Base-by-base conservation (phyloP, 2,329 filamentous ascomycete genomes). In the Trichoderma sp. region DNA sequence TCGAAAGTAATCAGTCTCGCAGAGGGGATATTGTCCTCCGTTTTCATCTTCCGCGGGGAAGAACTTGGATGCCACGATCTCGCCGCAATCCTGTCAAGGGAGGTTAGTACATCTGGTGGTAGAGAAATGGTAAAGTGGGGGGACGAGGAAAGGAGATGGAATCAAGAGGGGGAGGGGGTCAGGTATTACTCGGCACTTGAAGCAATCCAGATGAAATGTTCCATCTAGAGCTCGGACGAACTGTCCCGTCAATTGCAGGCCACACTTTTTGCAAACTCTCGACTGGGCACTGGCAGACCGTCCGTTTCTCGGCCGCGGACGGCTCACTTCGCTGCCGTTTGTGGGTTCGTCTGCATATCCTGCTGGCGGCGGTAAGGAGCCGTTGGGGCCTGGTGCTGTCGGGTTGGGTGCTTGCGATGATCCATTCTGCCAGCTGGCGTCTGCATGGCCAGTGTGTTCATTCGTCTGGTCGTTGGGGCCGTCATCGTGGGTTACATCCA, bases 51-150 rank as follows among this genome's bases (percentile, higher is more conserved):
- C 95, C 8, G 97, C 94, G 1, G 97, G 97, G 85, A 99, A 99
- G 89, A 99, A 99, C 82, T 99, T 99, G 71, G 96, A 98, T 59
- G 97, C 97, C 50, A 99, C 97, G 76, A 98, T 97, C 84, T 98
- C 93, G 79, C 94, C 95, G 82, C 97, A 99, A 83, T 99, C 97
- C 96, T 98, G 83, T 33, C 18, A 38, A 60, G 53, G 8, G 66
- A 65, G 35, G 75, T 80, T 64, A 80, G 78, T 35, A 69, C 68
- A 64, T 45, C 45, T 59, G 38, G 50, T 24, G 59, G 60, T 62
- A 63, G 24, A 24, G 60, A 73, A 16, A n/a, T 56, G 60, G 41
- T 56, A 56, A 63, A 59, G 75, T 76, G 45, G 65, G 68, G 75
- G 38, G 73, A 38, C 38, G 62, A 50, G 33, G 64, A 69, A 76